Evolutionary conservation across 345 rosid species (phyloP).

Genomic region (Euphorbia lathyris): DNA sequence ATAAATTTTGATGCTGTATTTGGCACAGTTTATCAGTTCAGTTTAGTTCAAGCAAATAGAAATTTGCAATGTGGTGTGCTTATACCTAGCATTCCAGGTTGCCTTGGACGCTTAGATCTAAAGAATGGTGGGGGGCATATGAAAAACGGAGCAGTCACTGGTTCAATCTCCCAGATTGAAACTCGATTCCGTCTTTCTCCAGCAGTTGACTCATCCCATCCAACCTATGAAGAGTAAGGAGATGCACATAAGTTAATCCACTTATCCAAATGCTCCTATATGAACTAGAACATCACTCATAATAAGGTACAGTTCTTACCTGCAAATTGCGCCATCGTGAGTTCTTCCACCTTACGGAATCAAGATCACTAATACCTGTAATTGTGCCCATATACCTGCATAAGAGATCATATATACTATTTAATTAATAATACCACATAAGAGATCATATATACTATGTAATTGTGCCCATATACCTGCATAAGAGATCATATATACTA

Average conservation of each 20-base stretch:
- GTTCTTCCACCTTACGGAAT: conserved; percentile 86
- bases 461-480: conserved; percentile 95
- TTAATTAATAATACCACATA: conserved; percentile 3
- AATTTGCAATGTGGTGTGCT: not conserved
- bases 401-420: conserved; percentile 8
- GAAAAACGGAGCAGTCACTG: conserved; percentile 86
- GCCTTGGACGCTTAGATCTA: conserved; percentile 74
- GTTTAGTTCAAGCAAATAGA: not conserved
- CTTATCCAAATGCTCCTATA: not conserved
- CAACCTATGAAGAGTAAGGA: conserved; percentile 52
- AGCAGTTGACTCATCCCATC: conserved; percentile 98
- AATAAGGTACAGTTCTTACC: conserved; percentile 32
- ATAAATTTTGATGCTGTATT: too few relatives aligned
- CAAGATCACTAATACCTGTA: conserved; percentile 82
- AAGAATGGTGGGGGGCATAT: conserved; percentile 91
- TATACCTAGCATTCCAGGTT: conserved; percentile 77
- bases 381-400: conserved; percentile 96
- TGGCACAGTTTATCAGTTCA: too few relatives aligned
- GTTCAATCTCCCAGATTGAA: conserved; percentile 97
- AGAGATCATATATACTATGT: conserved; percentile 29
- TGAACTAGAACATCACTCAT: not conserved
- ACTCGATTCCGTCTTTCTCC: conserved; percentile 81
- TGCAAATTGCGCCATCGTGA: conserved; percentile 98
- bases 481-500: conserved; percentile 16
- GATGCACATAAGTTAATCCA: not conserved